phyloP scores from a whole-genome alignment of 305 asterid species.

The Withania somnifera region DNA sequence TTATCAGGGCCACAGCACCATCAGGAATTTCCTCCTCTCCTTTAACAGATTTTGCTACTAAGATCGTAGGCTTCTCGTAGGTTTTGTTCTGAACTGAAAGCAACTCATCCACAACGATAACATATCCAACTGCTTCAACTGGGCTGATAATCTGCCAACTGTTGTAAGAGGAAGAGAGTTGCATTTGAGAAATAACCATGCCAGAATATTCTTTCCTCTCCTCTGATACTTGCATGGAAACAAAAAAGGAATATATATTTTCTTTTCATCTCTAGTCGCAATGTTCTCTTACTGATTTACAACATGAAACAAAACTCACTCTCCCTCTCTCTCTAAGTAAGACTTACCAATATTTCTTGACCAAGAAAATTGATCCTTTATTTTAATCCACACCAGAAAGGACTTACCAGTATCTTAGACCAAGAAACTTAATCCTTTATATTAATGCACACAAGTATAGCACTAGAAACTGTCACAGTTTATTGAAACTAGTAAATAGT shows the following conservation, averaged over 20 bases:
- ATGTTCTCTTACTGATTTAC: not conserved
- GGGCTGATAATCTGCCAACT: conserved; percentile 99
- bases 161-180: conserved; percentile 17
- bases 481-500: not conserved
- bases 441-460: not conserved
- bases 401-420: too few relatives aligned
- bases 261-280: not conserved
- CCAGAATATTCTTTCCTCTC: conserved; percentile 2
- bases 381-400: not conserved
- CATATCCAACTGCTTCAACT: conserved; percentile 88
- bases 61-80: conserved; percentile 72
- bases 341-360: not conserved
- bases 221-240: not conserved
- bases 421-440: not conserved
- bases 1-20: conserved; percentile 88
- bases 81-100: conserved; percentile 81
- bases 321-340: not conserved
- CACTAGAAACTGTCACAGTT: not conserved
- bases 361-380: not conserved
- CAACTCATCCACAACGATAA: conserved; percentile 85
- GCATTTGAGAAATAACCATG: conserved; percentile 5
- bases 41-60: conserved; percentile 85
- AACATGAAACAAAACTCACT: not conserved
- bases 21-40: conserved; percentile 99
- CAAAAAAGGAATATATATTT: not conserved